Percentiles rank a stretch among this genome's conserved stretches.
Evolutionary conservation across 306 rosid species (phyloP).

Genomic region (peach (Prunus persica)): Prunus_persica_NCBIv2 NC_034009.1:976001-976500

Average conservation of each 20-base stretch:
- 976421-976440: neutral
- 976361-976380: neutral
- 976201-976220: neutral
- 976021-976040: no score
- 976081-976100: no score
- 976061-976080: no score
- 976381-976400: neutral
- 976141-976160: neutral
- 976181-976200: neutral
- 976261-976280: constrained; percentile 56
- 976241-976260: constrained; percentile 36
- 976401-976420: neutral
- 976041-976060: no score
- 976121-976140: no score
- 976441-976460: neutral
- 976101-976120: no score
- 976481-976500: neutral
- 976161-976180: no score
- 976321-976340: neutral
- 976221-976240: constrained; percentile 8
- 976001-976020: no score
- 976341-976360: constrained; percentile 3
- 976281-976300: constrained; percentile 52
- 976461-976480: neutral
- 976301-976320: constrained; percentile 31